Conservation (phyloP, 768 basidiomycete genomes). For the Lactarius trivialis region DNA sequence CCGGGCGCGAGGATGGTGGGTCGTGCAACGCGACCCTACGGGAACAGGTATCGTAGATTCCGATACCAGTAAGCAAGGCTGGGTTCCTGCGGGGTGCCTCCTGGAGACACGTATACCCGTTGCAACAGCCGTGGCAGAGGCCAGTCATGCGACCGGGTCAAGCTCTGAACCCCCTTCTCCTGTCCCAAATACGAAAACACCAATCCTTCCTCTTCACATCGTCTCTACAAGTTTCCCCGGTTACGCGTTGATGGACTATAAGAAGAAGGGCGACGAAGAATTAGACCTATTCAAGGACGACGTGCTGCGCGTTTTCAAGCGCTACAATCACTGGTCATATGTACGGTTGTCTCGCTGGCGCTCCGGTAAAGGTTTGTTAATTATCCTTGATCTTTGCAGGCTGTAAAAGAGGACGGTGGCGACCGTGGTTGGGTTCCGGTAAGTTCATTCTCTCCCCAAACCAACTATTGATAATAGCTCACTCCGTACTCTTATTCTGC, state of each 20-base stretch:
- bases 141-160: conserved; percentile 52
- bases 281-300: conserved; percentile 86
- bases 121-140: conserved; percentile 78
- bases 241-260: conserved; percentile 93
- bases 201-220: conserved; percentile 85
- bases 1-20: conserved; percentile 98
- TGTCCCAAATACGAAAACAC: conserved; percentile 43
- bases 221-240: conserved; percentile 98
- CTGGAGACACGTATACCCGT: conserved; percentile 91
- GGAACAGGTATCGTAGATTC: conserved; percentile 74
- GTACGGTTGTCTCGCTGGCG: conserved; percentile 36
- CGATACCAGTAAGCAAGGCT: conserved; percentile 79
- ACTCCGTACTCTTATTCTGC: not conserved
- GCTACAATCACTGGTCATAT: conserved; percentile 98
- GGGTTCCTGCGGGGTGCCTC: conserved; percentile 97
- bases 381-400: conserved; percentile 39
- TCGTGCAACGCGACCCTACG: conserved; percentile 89
- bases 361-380: conserved; percentile 16
- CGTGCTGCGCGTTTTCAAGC: conserved; percentile 85
- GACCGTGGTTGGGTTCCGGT: conserved; percentile 96
- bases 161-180: conserved; percentile 31
- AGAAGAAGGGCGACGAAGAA: conserved; percentile 90
- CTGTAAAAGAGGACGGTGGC: conserved; percentile 89
- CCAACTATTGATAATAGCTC: conserved; percentile 3
- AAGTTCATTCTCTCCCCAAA: conserved; percentile 29